A percentile compares a stretch with the other conserved stretches of the same genome.
Evolutionary conservation across 495 filamentous ascomycete genomes (phyloP).

Genomic region (Tetracladium marchalianum): DNA sequence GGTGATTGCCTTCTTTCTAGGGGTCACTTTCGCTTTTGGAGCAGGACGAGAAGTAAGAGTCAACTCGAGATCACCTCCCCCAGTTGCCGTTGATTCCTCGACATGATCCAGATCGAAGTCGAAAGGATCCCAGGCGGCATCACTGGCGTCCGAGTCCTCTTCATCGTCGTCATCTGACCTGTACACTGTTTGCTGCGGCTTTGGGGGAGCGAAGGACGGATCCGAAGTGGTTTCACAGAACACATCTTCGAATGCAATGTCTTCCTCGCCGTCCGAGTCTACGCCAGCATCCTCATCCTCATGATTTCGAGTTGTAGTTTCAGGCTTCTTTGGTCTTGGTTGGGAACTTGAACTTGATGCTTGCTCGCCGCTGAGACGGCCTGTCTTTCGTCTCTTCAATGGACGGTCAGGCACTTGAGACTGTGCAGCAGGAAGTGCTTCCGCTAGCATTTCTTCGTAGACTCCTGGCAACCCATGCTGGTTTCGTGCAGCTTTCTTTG

Average conservation of each 20-base stretch:
- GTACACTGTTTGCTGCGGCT: conserved; percentile 16
- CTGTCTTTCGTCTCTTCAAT: conserved; percentile 25
- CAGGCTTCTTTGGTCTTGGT: conserved; percentile 19
- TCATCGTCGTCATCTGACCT: conserved; percentile 5
- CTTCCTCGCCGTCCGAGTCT: conserved; percentile 25
- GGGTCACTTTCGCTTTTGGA: conserved; percentile 16
- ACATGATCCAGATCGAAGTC: conserved; percentile 16
- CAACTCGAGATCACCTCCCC: conserved; percentile 14
- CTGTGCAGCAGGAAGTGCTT: conserved; percentile 39
- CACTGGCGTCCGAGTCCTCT: conserved; percentile 40
- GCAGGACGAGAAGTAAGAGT: conserved; percentile 17
- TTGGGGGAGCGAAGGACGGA: neutral
- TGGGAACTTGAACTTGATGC: conserved; percentile 2
- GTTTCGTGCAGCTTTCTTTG: conserved; percentile 1
- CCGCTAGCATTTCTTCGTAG: conserved; percentile 58
- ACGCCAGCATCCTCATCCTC: conserved; percentile 22
- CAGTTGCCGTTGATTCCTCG: conserved; percentile 24
- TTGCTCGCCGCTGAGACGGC: conserved; percentile 3
- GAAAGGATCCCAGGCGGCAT: conserved; percentile 67
- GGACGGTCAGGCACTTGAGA: conserved; percentile 32
- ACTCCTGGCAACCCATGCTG: conserved; percentile 37
- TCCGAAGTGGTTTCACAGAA: neutral
- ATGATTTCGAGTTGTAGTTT: conserved; percentile 18
- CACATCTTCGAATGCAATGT: conserved; percentile 27
- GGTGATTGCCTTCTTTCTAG: conserved; percentile 30